Evolutionary conservation across 2,329 filamentous ascomycete species (phyloP), one percentile per base, ranked within the genome.

Genomic region (Neofusicoccum sp.): DNA sequence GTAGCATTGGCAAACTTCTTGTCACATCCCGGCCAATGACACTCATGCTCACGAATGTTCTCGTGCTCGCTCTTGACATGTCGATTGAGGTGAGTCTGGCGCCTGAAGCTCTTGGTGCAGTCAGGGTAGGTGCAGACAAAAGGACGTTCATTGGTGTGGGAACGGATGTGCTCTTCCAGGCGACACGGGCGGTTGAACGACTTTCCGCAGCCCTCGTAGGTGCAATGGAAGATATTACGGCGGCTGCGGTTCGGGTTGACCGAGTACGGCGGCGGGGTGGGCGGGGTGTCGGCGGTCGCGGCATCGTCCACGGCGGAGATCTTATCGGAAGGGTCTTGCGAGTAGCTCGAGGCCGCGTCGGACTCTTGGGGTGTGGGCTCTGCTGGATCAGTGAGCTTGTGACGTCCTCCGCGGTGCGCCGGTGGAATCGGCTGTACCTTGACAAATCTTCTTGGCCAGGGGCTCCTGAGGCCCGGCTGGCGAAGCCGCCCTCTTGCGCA

Each of bases 131-230:
- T 78, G 70, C 93, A 98, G 40, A 82, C 80, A 73, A 89, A 96
- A 0, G 91, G 87, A 1, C 93, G 86, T 67, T 93, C 90, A 66
- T 93, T 91, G 58, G 86, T 93, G 73, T 98, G 93, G 1, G 89
- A 92, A 64, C 91, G 84, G 26, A 93, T 77, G 70, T 98, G 93
- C 62, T 90, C 87, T 62, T 88, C 82, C 3, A 97, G 82, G 30
- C 91, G 86, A 34, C 89, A 89, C 0, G 91, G 92, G 3, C 93
- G 87, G 73, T 96, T 96, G 80, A 95, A 98, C 6, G 88, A 86
- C 76, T 96, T 96, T 61, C 79, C 77, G 71, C 93, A 98, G 64
- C 82, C 84, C 9, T 87, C 83, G 72, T 86, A 88, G 0, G 88
- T 86, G 76, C 93, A 97, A 59, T 80, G 78, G 65, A 92, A 87